Conservation (phyloP, 371 early-diverging fungal genomes). For the Mortierella sp. region DNA sequence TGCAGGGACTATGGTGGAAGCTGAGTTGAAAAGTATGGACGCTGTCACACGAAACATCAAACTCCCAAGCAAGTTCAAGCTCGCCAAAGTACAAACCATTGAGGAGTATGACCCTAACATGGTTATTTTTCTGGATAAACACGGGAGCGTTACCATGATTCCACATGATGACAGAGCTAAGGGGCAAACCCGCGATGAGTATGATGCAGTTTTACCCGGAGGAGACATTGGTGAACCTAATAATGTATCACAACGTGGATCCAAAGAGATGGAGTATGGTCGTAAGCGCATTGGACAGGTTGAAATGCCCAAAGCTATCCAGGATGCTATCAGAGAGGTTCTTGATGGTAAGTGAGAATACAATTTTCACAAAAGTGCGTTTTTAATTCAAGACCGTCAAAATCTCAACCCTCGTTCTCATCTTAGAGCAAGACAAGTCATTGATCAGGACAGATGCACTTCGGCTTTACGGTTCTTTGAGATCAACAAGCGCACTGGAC, state of each 20-base stretch:
- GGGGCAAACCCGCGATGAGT: conserved; percentile 29
- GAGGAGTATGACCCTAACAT: conserved; percentile 48
- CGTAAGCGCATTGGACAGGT: conserved; percentile 79
- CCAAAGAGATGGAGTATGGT: conserved; percentile 79
- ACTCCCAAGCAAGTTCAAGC: conserved; percentile 25
- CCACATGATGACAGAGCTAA: conserved; percentile 45
- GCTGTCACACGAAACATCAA: conserved; percentile 15
- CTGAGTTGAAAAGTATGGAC: not conserved
- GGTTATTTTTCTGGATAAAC: conserved; percentile 55
- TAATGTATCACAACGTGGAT: conserved; percentile 60
- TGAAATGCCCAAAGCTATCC: conserved; percentile 67
- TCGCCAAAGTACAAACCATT: conserved; percentile 17
- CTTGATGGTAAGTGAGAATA: conserved; percentile 51
- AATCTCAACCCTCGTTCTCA: not conserved
- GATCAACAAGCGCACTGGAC: conserved; percentile 69
- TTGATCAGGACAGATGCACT: conserved; percentile 76
- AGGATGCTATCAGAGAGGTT: conserved; percentile 62
- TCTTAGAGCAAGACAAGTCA: conserved; percentile 64
- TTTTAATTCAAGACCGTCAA: not conserved
- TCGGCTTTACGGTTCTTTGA: conserved; percentile 74
- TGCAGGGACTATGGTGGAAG: not conserved
- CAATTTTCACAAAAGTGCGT: not conserved
- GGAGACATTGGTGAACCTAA: not conserved
- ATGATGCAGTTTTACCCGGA: not conserved
- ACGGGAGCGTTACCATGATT: conserved; percentile 48